phyloP scores from a whole-genome alignment of 768 basidiomycete species.

The Calocera cornea region DNA sequence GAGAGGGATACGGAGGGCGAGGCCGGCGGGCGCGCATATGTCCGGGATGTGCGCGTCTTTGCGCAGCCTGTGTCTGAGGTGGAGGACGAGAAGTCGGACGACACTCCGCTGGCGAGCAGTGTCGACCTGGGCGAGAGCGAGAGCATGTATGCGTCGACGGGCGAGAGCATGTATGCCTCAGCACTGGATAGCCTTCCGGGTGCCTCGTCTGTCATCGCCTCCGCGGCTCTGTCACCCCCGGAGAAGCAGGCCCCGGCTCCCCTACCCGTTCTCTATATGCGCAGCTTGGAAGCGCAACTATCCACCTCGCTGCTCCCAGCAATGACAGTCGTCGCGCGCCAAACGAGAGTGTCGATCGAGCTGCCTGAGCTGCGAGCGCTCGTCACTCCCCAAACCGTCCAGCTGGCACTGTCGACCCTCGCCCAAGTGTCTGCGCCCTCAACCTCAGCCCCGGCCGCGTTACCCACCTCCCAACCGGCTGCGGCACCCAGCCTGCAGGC shows the following conservation, averaged over 20 bases:
- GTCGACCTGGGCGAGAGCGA: not conserved
- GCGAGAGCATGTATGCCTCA: constrained; percentile 1
- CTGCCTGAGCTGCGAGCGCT: not conserved
- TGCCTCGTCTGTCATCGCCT: not conserved
- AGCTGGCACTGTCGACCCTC: not conserved
- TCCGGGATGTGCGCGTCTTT: not conserved
- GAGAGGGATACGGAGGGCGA: not conserved
- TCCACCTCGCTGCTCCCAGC: not conserved
- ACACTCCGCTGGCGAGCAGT: not conserved
- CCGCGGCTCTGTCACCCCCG: not conserved
- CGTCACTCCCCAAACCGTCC: not conserved
- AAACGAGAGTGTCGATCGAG: not conserved
- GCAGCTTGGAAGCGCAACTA: not conserved
- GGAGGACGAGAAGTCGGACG: not conserved
- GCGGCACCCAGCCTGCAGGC: not conserved
- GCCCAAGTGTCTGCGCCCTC: not conserved
- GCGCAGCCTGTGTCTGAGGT: not conserved
- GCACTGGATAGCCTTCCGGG: not conserved
- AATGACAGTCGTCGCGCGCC: not conserved
- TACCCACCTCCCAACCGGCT: not conserved
- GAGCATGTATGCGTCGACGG: constrained; percentile 5
- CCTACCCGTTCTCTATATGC: not conserved
- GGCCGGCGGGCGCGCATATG: not conserved
- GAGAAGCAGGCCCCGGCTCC: not conserved
- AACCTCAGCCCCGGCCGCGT: no score